phyloP scores from a whole-genome alignment of 768 basidiomycete genomes.

The Mycena latifolia region DNA sequence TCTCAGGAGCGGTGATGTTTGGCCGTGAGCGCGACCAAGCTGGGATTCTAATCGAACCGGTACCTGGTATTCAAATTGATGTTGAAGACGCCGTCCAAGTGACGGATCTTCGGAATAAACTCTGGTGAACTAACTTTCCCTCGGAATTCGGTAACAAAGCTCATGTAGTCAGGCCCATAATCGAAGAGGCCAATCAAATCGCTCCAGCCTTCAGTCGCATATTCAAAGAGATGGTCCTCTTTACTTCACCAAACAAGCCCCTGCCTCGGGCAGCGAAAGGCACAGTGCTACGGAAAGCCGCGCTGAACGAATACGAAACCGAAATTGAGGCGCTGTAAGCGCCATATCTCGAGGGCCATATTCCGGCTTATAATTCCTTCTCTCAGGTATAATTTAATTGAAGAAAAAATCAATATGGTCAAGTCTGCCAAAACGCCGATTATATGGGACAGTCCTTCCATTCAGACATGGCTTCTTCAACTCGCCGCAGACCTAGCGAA shows the following conservation, averaged over 20 bases:
- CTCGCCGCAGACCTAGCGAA: no score
- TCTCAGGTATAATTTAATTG: no score
- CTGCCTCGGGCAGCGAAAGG: slow-evolving; percentile 54
- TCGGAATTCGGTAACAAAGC: not conserved
- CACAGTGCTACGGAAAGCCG: slow-evolving; percentile 49
- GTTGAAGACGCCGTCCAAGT: slow-evolving; percentile 44
- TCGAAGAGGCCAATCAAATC: slow-evolving; percentile 56
- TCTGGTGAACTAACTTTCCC: slow-evolving; percentile 43
- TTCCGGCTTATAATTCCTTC: no score
- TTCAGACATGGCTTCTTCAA: no score
- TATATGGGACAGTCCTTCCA: no score
- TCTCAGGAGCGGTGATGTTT: slow-evolving; percentile 58
- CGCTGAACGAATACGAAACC: not conserved
- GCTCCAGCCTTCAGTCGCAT: slow-evolving; percentile 55
- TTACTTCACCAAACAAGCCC: slow-evolving; percentile 52
- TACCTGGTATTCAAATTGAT: slow-evolving; percentile 41
- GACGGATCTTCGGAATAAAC: slow-evolving; percentile 45
- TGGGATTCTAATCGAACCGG: slow-evolving; percentile 48
- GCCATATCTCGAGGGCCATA: no score
- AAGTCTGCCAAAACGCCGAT: no score
- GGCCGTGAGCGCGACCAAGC: slow-evolving; percentile 45
- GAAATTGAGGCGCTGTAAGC: not conserved
- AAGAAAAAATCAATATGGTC: no score
- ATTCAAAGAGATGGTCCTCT: slow-evolving; percentile 64
- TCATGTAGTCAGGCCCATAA: slow-evolving; percentile 44